A percentile compares a stretch with the other conserved stretches of the same genome.
Conservation (phyloP, 805 yeast genomes). For the Saccharomycopsis amapae region DNA sequence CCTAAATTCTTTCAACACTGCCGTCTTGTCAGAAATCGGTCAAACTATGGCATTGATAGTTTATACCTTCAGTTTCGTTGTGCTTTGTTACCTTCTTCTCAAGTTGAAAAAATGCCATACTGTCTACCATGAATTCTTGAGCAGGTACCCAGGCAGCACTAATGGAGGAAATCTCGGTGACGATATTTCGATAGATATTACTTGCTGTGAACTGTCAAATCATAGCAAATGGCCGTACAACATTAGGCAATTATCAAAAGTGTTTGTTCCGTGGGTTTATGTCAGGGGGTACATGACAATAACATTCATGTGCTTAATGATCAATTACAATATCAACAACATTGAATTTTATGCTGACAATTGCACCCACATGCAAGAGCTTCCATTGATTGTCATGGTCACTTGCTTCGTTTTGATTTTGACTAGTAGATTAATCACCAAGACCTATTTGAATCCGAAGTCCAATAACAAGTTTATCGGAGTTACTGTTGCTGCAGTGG, state of each 20-base stretch:
- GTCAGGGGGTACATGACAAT: neutral
- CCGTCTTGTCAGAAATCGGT: neutral
- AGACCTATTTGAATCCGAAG: too few species aligned
- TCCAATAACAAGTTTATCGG: too few species aligned
- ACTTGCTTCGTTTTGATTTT: too few species aligned
- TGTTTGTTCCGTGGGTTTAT: neutral
- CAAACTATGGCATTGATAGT: neutral
- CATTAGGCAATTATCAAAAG: neutral
- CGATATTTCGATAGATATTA: too few species aligned
- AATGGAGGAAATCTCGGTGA: too few species aligned
- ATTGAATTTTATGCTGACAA: too few species aligned
- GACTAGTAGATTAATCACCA: too few species aligned
- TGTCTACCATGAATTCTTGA: neutral
- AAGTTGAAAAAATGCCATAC: neutral
- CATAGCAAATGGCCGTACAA: too few species aligned
- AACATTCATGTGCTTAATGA: neutral
- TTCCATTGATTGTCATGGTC: neutral
- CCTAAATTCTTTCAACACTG: neutral
- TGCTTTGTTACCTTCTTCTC: slow-evolving; percentile 1
- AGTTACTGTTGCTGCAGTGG: neutral
- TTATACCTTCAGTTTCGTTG: neutral
- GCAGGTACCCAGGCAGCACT: neutral
- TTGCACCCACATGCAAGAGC: too few species aligned
- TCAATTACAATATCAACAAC: neutral
- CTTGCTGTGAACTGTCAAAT: too few species aligned